Evolutionary conservation across 2,329 filamentous ascomycete genomes (phyloP).

Genomic region (Didymella segeticola): DNA sequence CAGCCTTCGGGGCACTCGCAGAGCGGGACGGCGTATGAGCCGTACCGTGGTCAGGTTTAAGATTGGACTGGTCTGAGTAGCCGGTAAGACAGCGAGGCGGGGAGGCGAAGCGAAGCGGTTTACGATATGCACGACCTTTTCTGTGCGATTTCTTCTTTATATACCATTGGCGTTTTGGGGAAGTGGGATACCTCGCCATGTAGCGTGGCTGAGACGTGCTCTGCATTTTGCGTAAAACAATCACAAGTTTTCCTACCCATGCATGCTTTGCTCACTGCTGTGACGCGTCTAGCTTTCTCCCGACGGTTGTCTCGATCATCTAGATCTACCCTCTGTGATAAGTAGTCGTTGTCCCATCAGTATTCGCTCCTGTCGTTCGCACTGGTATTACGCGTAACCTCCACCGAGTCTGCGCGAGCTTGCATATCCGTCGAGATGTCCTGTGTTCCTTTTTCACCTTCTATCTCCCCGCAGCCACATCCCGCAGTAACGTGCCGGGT

Average conservation of each 20-base stretch:
- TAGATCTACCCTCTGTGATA: too few relatives aligned
- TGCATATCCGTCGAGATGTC: too few relatives aligned
- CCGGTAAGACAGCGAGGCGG: too few relatives aligned
- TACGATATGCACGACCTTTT: conserved; percentile 9
- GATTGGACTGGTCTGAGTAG: not conserved
- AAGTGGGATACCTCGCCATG: not conserved
- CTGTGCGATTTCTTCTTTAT: conserved; percentile 12
- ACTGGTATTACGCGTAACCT: too few relatives aligned
- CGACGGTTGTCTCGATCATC: too few relatives aligned
- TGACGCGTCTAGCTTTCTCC: too few relatives aligned
- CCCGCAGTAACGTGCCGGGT: too few relatives aligned
- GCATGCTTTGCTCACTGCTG: not conserved
- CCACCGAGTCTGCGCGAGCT: too few relatives aligned
- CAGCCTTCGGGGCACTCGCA: conserved; percentile 26
- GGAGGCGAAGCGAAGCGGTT: conserved; percentile 1
- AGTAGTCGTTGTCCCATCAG: too few relatives aligned
- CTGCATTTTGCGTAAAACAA: not conserved
- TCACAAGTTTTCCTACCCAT: not conserved
- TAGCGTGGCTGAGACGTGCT: not conserved
- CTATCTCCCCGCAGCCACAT: too few relatives aligned
- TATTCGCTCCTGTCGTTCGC: too few relatives aligned
- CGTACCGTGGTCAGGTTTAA: conserved; percentile 33
- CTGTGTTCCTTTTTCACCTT: too few relatives aligned
- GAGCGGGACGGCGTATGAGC: conserved; percentile 51
- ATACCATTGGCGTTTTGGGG: conserved; percentile 18